These are phyloP conservation scores for Zygosaccharomyces sapae DNA, from an alignment of 1,139 yeast species.

Conservation along the genomic window DNA sequence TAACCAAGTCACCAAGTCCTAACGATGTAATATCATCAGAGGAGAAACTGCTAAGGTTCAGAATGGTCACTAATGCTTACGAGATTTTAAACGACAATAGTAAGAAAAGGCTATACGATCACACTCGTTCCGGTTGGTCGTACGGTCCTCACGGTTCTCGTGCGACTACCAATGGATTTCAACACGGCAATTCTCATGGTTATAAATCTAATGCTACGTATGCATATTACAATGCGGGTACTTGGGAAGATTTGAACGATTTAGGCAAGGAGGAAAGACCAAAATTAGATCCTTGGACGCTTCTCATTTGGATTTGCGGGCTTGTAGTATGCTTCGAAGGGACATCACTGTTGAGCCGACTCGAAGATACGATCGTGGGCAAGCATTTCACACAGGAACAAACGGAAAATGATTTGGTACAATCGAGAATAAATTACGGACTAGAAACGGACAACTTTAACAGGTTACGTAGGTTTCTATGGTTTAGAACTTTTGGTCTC, in stretches of 20 bases:
- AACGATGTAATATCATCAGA: constrained; percentile 36
- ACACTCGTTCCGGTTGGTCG: constrained; percentile 42
- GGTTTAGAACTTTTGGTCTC: constrained; percentile 50
- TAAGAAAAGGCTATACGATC: constrained; percentile 44
- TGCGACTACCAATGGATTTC: constrained; percentile 25
- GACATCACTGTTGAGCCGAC: constrained; percentile 40
- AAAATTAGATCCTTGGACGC: constrained; percentile 29
- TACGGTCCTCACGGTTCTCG: constrained; percentile 15
- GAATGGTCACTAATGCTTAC: constrained; percentile 69
- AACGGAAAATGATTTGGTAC: constrained; percentile 45
- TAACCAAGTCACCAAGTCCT: constrained; percentile 23
- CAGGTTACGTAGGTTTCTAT: constrained; percentile 54
- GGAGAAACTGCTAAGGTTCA: constrained; percentile 58
- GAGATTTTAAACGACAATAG: constrained; percentile 59
- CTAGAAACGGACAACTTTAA: constrained; percentile 49
- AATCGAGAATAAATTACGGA: constrained; percentile 52
- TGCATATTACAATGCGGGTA: constrained; percentile 60
- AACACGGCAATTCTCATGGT: constrained; percentile 26
- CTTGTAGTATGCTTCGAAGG: constrained; percentile 34
- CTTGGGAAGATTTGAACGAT: constrained; percentile 59
- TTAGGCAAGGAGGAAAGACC: constrained; percentile 20
- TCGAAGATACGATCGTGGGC: constrained; percentile 32
- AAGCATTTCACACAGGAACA: constrained; percentile 41
- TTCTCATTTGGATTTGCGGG: constrained; percentile 29
- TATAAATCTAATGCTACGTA: constrained; percentile 27